Percentiles rank a stretch among this genome's conserved stretches.
Conservation (phyloP, 129 eudicot species). For the Artemisia argyi region DNA sequence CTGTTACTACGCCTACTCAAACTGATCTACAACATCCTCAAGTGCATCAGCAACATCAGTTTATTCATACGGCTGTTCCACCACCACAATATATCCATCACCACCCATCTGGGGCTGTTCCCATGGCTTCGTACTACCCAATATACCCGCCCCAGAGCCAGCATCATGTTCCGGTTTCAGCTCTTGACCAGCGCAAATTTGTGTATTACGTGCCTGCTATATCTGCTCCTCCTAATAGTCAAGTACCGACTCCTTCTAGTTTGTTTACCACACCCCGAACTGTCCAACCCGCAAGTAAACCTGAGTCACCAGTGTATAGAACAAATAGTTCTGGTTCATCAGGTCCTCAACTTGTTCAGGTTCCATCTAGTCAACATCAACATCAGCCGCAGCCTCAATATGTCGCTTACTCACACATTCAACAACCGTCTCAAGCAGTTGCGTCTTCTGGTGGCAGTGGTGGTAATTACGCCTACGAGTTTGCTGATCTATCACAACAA, state of each 20-base stretch:
- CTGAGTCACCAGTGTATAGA: slow-evolving; percentile 56
- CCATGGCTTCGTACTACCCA: slow-evolving; percentile 57
- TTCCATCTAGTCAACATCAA: slow-evolving; percentile 44
- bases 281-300: slow-evolving; percentile 45
- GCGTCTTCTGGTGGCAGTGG: slow-evolving; percentile 37
- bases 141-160: slow-evolving; percentile 60
- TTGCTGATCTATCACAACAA: slow-evolving; percentile 55
- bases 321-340: slow-evolving; percentile 42
- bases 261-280: slow-evolving; percentile 35
- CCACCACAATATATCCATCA: slow-evolving; percentile 53
- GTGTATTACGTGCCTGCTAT: slow-evolving; percentile 64
- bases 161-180: slow-evolving; percentile 45
- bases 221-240: slow-evolving; percentile 41
- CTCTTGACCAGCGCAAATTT: slow-evolving; percentile 52
- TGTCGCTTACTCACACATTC: slow-evolving; percentile 57
- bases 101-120: slow-evolving; percentile 54
- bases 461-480: slow-evolving; percentile 57
- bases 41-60: slow-evolving; percentile 64
- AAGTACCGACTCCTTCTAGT: slow-evolving; percentile 40
- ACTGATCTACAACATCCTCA: slow-evolving; percentile 54
- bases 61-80: slow-evolving; percentile 50
- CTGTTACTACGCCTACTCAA: slow-evolving; percentile 27
- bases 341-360: slow-evolving; percentile 49
- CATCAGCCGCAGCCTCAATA: slow-evolving; percentile 45
- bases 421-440: slow-evolving; percentile 56